Base-by-base conservation (phyloP, 768 basidiomycete genomes). In the Xerocomus potaroensis region DNA sequence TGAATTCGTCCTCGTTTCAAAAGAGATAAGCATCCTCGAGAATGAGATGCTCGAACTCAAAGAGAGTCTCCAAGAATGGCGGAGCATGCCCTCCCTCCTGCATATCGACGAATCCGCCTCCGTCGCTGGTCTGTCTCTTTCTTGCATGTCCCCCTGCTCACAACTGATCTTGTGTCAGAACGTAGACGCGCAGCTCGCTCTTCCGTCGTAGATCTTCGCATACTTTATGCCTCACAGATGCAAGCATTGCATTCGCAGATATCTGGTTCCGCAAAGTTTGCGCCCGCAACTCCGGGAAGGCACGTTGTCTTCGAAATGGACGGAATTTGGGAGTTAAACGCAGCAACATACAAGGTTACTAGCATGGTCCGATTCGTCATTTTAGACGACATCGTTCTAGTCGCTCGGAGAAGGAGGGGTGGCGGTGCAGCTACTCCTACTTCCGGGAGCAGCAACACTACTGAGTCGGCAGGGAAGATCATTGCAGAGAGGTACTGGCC, bases 21-120 rank as follows among this genome's bases (percentile, higher is more conserved):
- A 98, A 62, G 96, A 98, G 69, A 95, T 99, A 44, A 85, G 88
- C 22, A 85, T 89, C 1, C 79, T 99, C 22, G 96, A 99, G 72
- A 94, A 93, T 60, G 94, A 97, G 65, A 90, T 98, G 87, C 78
- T 97, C 24, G 94, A 98, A 60, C 80, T 99, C 64, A 97, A 96
- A 65, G 91, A 94, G 45, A 79, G 87, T 6, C 75, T 98, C 4
- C 84, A 88, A 11, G 96, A 99, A 61, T 98, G 94, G 87, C 93
- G 94, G 66, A 82, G 82, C 45, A 92, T 98, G 79, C 95, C 96
- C 0, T 90, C 92, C 7, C 76, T 91, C 16, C 75, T 99, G 15
- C 91, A 94, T 54, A 86, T 97, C 48, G 88, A 91, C 41, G 91
- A 87, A 60, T 83, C 83, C 14, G 80, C 82, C 31, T 82, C 80